A percentile compares a stretch with the other conserved stretches of the same genome.
These are phyloP conservation scores for Beauveria pseudobassiana DNA, from an alignment of 2,329 filamentous ascomycete species.

Conservation along the genomic window DNA sequence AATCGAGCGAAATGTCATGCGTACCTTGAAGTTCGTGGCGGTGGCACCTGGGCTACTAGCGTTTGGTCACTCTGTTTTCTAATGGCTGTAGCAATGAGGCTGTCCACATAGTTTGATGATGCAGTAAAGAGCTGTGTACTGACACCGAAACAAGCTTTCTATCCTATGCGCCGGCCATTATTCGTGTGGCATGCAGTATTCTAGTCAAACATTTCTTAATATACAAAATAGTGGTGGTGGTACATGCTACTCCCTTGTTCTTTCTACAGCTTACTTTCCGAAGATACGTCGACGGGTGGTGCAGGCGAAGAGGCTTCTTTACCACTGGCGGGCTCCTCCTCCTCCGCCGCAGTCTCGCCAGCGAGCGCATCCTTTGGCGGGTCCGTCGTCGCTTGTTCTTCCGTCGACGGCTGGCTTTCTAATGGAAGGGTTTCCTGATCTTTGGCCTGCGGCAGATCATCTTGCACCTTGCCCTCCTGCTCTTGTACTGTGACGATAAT, in stretches of 20 bases:
- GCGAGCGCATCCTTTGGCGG: too few relatives aligned
- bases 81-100: background rate
- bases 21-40: too few relatives aligned
- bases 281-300: background rate
- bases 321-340: background rate
- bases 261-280: background rate
- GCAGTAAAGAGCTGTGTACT: too few relatives aligned
- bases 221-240: background rate
- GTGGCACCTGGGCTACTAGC: too few relatives aligned
- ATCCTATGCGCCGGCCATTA: background rate
- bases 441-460: too few relatives aligned
- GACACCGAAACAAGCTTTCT: background rate
- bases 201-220: background rate
- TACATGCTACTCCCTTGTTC: background rate
- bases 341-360: background rate
- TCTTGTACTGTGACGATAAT: background rate
- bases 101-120: background rate
- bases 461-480: background rate
- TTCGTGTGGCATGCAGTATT: background rate
- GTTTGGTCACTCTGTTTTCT: fast-evolving
- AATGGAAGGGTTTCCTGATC: too few relatives aligned
- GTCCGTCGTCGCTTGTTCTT: too few relatives aligned
- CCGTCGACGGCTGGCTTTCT: too few relatives aligned
- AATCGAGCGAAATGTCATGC: too few relatives aligned
- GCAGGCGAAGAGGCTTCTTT: background rate